These are phyloP conservation scores for Trichoderma gracile DNA, from an alignment of 2,329 filamentous ascomycete species.

Conservation along the genomic window DNA sequence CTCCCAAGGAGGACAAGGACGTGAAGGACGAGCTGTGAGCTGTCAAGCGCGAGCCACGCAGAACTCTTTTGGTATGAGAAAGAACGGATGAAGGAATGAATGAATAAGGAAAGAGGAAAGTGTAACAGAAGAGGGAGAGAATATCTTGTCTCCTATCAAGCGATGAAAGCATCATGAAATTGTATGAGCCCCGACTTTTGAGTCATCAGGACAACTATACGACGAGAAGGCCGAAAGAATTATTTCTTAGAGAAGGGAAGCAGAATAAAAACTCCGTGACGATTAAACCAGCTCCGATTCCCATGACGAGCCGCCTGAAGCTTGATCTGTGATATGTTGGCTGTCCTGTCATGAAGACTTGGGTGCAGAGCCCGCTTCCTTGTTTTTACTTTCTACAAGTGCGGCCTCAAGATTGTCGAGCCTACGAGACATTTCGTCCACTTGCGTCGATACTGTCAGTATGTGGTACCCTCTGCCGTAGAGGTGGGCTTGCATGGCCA, in stretches of 20 bases:
- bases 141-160: conserved; percentile 4
- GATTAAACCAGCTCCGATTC: not conserved
- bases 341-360: conserved; percentile 10
- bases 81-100: not conserved
- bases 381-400: conserved; percentile 59
- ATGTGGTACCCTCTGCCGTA: not conserved
- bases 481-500: not conserved
- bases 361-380: conserved; percentile 38
- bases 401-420: conserved; percentile 80
- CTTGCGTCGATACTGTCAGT: conserved; percentile 47
- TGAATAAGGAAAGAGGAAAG: not conserved
- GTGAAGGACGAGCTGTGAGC: conserved; percentile 52
- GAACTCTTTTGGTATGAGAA: not conserved
- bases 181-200: conserved; percentile 13
- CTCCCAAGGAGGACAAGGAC: conserved; percentile 55
- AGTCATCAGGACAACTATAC: conserved; percentile 18
- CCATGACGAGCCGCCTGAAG: not conserved
- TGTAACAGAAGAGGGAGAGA: not conserved
- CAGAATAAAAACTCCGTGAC: conserved; percentile 15
- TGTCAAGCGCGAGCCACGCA: not conserved
- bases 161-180: conserved; percentile 20
- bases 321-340: not conserved
- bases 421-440: conserved; percentile 91
- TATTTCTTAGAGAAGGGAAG: not conserved
- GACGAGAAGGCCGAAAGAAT: not conserved